A percentile compares a stretch with the other conserved stretches of the same genome.
These are phyloP conservation scores for Colletotrichum godetiae DNA, from an alignment of 2,329 filamentous ascomycete species.

Conservation along the genomic window DNA sequence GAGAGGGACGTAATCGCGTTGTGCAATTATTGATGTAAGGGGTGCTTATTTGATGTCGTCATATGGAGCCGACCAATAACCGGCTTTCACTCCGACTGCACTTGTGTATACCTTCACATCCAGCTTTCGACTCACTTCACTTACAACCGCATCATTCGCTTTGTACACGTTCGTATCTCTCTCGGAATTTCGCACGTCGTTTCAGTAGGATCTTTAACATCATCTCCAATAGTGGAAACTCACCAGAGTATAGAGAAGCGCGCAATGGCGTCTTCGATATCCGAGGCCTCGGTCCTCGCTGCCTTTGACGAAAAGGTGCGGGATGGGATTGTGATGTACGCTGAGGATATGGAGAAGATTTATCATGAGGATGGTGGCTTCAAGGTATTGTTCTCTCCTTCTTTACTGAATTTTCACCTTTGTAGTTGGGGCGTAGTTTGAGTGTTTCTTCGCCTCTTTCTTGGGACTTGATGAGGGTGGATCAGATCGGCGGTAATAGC, in stretches of 20 bases:
- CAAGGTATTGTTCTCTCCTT: slow-evolving; percentile 4
- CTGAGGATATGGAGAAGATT: slow-evolving; percentile 16
- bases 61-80: slow-evolving; percentile 6
- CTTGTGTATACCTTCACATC: no score
- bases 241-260: background rate
- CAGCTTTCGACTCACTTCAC: background rate
- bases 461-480: background rate
- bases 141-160: no score
- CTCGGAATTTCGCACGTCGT: no score
- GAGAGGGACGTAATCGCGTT: background rate
- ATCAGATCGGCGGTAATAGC: background rate
- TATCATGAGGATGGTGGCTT: slow-evolving; percentile 10
- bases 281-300: slow-evolving; percentile 22
- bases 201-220: background rate
- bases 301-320: slow-evolving; percentile 16
- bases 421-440: background rate
- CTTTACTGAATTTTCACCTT: background rate
- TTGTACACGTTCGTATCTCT: no score
- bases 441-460: background rate
- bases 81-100: background rate
- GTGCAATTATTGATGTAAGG: background rate
- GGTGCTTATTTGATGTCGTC: slow-evolving; percentile 10
- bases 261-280: background rate
- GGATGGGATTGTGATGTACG: slow-evolving; percentile 18
- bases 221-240: background rate